phyloP scores from a whole-genome alignment of 768 basidiomycete species.

The Leccinellum albellum region DNA sequence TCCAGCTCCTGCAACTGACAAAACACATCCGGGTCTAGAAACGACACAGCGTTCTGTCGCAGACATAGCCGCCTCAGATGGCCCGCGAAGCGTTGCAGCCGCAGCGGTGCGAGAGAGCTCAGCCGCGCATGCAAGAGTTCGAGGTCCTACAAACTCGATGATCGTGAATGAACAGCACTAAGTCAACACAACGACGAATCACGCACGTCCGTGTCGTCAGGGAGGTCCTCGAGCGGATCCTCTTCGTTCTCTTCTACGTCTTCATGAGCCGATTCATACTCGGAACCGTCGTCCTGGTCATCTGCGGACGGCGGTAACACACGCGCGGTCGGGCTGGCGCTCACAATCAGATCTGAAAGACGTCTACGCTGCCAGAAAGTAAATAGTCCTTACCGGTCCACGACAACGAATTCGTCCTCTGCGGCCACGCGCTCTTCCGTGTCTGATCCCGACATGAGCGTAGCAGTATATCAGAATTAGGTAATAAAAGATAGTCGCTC shows the following conservation, averaged over 20 bases:
- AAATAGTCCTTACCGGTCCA: slow-evolving; percentile 21
- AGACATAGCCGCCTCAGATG: slow-evolving; percentile 75
- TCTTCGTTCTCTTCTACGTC: slow-evolving; percentile 48
- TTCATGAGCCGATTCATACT: slow-evolving; percentile 41
- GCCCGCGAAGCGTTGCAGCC: slow-evolving; percentile 66
- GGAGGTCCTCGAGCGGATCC: slow-evolving; percentile 72
- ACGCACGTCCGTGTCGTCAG: slow-evolving; percentile 80
- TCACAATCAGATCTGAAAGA: slow-evolving; percentile 1
- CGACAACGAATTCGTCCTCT: slow-evolving; percentile 21
- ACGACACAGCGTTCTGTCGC: slow-evolving; percentile 78
- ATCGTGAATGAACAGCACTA: neutral
- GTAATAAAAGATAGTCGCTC: neutral
- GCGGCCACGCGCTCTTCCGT: slow-evolving; percentile 3
- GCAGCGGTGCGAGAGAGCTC: slow-evolving; percentile 61
- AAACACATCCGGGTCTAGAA: slow-evolving; percentile 72
- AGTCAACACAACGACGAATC: neutral
- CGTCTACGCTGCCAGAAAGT: neutral
- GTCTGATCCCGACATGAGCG: slow-evolving; percentile 23
- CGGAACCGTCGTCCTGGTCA: slow-evolving; percentile 25
- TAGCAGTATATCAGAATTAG: slow-evolving; percentile 3
- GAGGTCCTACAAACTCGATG: slow-evolving; percentile 56
- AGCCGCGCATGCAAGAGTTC: slow-evolving; percentile 82
- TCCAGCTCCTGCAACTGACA: slow-evolving; percentile 63
- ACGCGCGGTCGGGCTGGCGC: slow-evolving; percentile 35
- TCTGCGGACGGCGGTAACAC: slow-evolving; percentile 44